Evolutionary conservation across 371 early-diverging fungal species (phyloP).

Genomic region (Lichtheimia ornata): DNA sequence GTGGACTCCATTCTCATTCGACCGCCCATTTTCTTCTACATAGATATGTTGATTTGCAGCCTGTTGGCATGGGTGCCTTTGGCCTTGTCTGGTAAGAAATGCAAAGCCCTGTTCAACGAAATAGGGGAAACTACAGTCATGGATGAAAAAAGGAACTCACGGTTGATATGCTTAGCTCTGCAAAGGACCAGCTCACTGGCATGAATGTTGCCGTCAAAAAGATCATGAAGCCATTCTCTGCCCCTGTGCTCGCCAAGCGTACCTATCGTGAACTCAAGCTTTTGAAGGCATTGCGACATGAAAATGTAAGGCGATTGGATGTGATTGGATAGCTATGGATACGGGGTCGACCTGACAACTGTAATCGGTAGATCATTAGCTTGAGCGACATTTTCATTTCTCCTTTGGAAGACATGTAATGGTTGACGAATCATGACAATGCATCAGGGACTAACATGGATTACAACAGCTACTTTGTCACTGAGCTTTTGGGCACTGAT

Average conservation of each 20-base stretch:
- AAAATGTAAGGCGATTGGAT: conserved; percentile 61
- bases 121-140: not conserved
- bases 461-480: conserved; percentile 83
- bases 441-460: not conserved
- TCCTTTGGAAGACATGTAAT: conserved; percentile 86
- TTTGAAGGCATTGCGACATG: conserved; percentile 86
- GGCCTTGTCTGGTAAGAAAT: conserved; percentile 88
- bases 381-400: conserved; percentile 91
- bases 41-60: conserved; percentile 89
- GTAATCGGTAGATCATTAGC: conserved; percentile 67
- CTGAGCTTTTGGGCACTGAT: conserved; percentile 93
- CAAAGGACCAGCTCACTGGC: conserved; percentile 81
- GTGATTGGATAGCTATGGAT: too few relatives aligned
- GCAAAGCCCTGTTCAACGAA: not conserved
- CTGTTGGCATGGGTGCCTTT: conserved; percentile 97
- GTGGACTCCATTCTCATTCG: not conserved
- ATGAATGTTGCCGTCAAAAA: conserved; percentile 94
- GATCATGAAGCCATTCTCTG: conserved; percentile 92
- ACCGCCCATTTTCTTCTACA: conserved; percentile 4
- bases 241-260: conserved; percentile 90
- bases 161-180: conserved; percentile 63
- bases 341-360: too few relatives aligned
- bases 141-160: conserved; percentile 1
- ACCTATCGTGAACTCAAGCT: conserved; percentile 93
- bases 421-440: not conserved